Evolutionary conservation across 805 yeast genomes (phyloP).

Genomic region (Metschnikowia orientalis): DNA sequence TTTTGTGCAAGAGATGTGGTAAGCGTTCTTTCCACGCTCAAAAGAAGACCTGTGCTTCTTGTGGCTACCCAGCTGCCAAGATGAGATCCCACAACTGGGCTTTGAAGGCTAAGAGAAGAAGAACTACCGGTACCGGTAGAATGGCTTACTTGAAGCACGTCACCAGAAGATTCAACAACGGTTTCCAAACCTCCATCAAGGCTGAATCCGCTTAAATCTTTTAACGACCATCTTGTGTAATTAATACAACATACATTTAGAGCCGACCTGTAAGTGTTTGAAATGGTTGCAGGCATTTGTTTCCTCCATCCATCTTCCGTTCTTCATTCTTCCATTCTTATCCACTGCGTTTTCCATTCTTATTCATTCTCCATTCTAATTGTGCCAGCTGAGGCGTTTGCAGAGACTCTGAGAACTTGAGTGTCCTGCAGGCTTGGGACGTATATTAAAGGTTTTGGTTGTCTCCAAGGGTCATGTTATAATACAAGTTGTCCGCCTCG

Average conservation of each 20-base stretch:
- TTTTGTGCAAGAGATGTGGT: constrained; percentile 99
- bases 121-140: constrained; percentile 99
- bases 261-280: neutral
- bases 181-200: constrained; percentile 87
- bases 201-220: constrained; percentile 53
- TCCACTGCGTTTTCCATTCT: too few relatives aligned
- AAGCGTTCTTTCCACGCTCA: constrained; percentile 98
- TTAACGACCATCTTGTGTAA: constrained; percentile 13
- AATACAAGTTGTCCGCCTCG: constrained; percentile 71
- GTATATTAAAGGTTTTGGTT: constrained; percentile 1
- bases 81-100: constrained; percentile 99
- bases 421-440: neutral
- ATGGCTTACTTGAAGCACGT: constrained; percentile 96
- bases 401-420: too few relatives aligned
- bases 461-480: constrained; percentile 57
- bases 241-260: constrained; percentile 16
- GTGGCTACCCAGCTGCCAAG: constrained; percentile 99
- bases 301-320: too few relatives aligned
- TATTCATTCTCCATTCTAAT: too few relatives aligned
- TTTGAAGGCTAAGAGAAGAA: constrained; percentile 98
- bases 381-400: too few relatives aligned
- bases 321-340: too few relatives aligned
- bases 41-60: constrained; percentile 97
- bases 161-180: constrained; percentile 97
- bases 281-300: too few relatives aligned